Evolutionary conservation across 129 eudicot genomes (phyloP), one percentile per base, ranked within the genome.

Genomic region (Ambrosia trifida): DNA sequence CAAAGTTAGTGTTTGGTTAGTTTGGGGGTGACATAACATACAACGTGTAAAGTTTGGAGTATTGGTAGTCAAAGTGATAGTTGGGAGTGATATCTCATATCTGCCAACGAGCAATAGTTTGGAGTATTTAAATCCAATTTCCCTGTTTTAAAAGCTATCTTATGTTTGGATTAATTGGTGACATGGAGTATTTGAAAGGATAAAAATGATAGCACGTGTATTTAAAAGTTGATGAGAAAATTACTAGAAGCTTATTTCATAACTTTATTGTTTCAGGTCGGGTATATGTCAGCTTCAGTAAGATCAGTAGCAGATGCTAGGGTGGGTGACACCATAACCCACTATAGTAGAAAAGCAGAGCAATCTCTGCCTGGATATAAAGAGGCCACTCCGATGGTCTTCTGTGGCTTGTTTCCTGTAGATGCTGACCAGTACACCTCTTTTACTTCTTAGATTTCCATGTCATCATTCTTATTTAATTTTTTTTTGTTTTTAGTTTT

Each of bases 221-320:
- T n/a, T 10, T 58, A 14, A 32, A 69, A 50, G 49, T 69, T 52
- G 17, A 45, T 46, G 41, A 63, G 12, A 33, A 30, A 35, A n/a
- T 50, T 47, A 7, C 71, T 49, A 19, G 52, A 69, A 62, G 52
- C 58, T 19, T 31, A 51, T 36, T 49, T 61, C 61, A 36, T 49
- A 43, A 30, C 5, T 47, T 64, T 67, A 13, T 40, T 68, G 52
- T 70, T 83, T 66, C 76, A 94, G 98, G 98, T 94, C 19, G 99
- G 99, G 17, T 94, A 94, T 77, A 85, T 94, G 53, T 90, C 99
- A 73, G 99, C 99, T 79, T 89, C 97, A 35, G 82, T 94, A 70
- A 85, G 87, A 80, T 94, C 99, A 49, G 99, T 94, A 47, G 99
- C 97, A 78, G 99, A 94, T 94, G 99, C 99, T 67, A 90, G 96